Percentiles rank a stretch among this genome's conserved stretches.
Conservation (phyloP, 768 basidiomycete species). For the Tulasnella calospora region DNA sequence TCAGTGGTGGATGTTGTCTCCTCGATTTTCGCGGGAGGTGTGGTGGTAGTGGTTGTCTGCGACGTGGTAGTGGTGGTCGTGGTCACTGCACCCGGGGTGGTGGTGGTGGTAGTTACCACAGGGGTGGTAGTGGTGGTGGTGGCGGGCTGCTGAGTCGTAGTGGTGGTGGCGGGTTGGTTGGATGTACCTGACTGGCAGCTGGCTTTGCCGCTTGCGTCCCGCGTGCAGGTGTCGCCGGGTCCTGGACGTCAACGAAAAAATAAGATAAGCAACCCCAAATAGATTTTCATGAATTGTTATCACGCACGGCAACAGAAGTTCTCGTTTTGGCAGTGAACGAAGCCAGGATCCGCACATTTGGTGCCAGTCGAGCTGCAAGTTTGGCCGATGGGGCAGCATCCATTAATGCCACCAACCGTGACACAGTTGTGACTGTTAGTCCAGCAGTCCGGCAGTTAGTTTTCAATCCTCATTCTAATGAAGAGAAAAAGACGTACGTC, state of each 20-base stretch:
- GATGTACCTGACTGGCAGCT: background rate
- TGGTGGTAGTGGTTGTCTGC: background rate
- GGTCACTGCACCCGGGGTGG: background rate
- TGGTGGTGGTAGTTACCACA: background rate
- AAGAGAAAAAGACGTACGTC: background rate
- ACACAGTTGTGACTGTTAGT: background rate
- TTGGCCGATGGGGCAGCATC: constrained; percentile 11
- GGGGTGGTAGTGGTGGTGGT: background rate
- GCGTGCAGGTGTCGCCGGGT: background rate
- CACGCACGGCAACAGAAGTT: constrained; percentile 14
- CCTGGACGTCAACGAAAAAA: background rate
- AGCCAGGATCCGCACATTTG: constrained; percentile 1
- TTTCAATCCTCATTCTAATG: too few relatives aligned
- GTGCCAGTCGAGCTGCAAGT: background rate
- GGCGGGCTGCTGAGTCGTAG: too few relatives aligned
- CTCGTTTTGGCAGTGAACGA: background rate
- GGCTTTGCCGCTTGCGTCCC: background rate
- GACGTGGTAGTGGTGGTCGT: background rate
- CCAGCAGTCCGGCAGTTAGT: background rate
- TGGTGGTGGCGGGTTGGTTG: background rate
- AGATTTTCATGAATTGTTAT: too few relatives aligned
- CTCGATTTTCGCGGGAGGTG: background rate
- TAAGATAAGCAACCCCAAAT: background rate
- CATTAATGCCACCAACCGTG: background rate
- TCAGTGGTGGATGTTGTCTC: background rate